These are phyloP conservation scores for Wickerhamiella domercqiae DNA, from an alignment of 805 yeast species.

Conservation along the genomic window DNA sequence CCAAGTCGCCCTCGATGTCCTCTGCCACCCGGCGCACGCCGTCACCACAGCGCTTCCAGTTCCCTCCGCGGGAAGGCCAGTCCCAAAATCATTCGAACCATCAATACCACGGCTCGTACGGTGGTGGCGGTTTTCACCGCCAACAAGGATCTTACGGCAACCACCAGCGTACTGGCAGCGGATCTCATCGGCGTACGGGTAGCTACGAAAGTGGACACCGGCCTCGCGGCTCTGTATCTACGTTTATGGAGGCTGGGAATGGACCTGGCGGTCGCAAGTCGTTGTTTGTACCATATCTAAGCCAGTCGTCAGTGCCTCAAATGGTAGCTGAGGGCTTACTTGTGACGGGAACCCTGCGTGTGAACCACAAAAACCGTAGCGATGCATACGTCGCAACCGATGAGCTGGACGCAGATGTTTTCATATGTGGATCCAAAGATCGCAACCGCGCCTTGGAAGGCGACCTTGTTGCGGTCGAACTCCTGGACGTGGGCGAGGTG, in stretches of 20 bases:
- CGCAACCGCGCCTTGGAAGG: conserved; percentile 96
- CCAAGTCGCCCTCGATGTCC: conserved; percentile 11
- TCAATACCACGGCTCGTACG: no score
- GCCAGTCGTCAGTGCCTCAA: conserved; percentile 84
- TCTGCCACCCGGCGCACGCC: conserved; percentile 15
- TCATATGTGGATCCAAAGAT: conserved; percentile 95
- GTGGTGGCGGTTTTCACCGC: no score
- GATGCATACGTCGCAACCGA: conserved; percentile 98
- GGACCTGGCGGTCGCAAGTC: conserved; percentile 32
- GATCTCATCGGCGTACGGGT: conserved; percentile 1
- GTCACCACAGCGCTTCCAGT: conserved; percentile 16
- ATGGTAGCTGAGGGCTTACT: conserved; percentile 77
- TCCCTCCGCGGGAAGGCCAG: conserved; percentile 9
- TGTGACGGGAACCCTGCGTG: conserved; percentile 85
- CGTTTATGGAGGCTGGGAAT: conserved; percentile 26
- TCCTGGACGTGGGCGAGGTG: conserved; percentile 89
- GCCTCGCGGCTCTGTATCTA: conserved; percentile 46
- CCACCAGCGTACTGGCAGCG: conserved; percentile 3
- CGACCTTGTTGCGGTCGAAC: conserved; percentile 88
- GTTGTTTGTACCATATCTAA: conserved; percentile 87
- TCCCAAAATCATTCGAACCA: no score
- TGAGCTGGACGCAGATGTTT: conserved; percentile 87
- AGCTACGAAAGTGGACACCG: conserved; percentile 66
- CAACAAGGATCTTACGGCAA: background rate
- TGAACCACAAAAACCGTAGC: conserved; percentile 88